These are phyloP conservation scores for Mentha longifolia DNA, from an alignment of 257 asterid genomes.

Conservation along the genomic window DNA sequence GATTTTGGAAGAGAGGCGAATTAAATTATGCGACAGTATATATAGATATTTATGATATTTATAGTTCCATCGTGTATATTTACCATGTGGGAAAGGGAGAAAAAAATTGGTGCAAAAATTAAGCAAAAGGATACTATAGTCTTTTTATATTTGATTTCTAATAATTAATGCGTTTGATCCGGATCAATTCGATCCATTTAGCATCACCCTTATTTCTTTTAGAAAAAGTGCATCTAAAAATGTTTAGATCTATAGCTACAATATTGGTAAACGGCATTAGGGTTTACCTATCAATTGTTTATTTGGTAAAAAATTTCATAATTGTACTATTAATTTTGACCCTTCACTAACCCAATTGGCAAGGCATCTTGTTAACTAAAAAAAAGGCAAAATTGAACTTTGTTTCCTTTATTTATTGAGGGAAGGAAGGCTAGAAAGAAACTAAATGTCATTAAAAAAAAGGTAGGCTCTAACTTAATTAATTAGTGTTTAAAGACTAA, in stretches of 20 bases:
- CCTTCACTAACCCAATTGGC: slow-evolving; percentile 14
- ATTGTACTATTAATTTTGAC: slow-evolving; percentile 18
- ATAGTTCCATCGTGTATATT: too few relatives aligned
- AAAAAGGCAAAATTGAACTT: background rate
- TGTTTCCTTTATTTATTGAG: background rate
- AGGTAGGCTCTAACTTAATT: background rate
- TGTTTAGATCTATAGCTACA: background rate
- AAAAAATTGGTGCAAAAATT: too few relatives aligned
- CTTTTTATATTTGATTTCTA: too few relatives aligned
- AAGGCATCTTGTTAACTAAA: too few relatives aligned
- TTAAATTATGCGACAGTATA: too few relatives aligned
- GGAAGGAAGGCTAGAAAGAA: background rate
- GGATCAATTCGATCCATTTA: too few relatives aligned
- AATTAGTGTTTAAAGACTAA: background rate
- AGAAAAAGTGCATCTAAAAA: background rate
- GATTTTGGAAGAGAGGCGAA: too few relatives aligned
- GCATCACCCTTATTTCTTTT: too few relatives aligned
- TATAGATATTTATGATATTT: too few relatives aligned
- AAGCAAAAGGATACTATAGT: too few relatives aligned
- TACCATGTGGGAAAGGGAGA: too few relatives aligned
- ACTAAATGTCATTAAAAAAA: background rate
- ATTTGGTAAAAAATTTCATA: background rate
- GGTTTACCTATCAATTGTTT: background rate
- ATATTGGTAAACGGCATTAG: background rate
- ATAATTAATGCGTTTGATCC: too few relatives aligned